Evolutionary conservation across 768 basidiomycete species (phyloP).

Genomic region (Russula sp.): DNA sequence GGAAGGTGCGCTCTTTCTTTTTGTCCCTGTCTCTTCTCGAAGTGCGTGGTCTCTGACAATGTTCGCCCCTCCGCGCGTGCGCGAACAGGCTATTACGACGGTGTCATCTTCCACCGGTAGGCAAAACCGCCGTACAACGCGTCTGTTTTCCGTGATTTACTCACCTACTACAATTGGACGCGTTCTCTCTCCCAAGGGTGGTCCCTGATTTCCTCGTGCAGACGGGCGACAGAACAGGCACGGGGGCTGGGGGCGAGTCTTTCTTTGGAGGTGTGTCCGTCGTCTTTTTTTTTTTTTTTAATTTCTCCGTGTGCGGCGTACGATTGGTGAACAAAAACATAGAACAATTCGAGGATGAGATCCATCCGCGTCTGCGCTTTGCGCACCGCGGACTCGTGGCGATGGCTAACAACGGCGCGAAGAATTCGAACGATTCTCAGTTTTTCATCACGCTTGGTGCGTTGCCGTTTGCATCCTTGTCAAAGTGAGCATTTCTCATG

Average conservation of each 20-base stretch:
- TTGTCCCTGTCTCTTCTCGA: neutral
- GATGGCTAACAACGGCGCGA: conserved; percentile 88
- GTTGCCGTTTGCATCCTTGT: conserved; percentile 6
- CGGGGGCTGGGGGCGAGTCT: conserved; percentile 89
- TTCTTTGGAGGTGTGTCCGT: conserved; percentile 73
- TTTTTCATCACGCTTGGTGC: conserved; percentile 91
- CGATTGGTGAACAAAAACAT: neutral
- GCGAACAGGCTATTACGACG: conserved; percentile 85
- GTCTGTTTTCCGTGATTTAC: neutral
- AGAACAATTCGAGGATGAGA: conserved; percentile 92
- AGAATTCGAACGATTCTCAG: conserved; percentile 89
- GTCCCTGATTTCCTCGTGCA: conserved; percentile 92
- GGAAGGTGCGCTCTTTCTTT: conserved; percentile 60
- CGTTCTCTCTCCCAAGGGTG: conserved; percentile 40
- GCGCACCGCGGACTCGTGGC: conserved; percentile 86
- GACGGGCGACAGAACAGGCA: conserved; percentile 89
- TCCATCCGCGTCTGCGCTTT: conserved; percentile 86
- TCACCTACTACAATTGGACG: neutral
- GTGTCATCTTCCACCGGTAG: conserved; percentile 89
- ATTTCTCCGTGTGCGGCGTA: neutral
- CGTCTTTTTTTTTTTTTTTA: neutral
- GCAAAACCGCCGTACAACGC: neutral
- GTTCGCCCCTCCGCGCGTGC: neutral
- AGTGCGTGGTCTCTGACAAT: too few species aligned
- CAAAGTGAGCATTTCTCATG: neutral